These are phyloP conservation scores for Tuber indicum DNA, from an alignment of 495 filamentous ascomycete genomes.

Conservation along the genomic window DNA sequence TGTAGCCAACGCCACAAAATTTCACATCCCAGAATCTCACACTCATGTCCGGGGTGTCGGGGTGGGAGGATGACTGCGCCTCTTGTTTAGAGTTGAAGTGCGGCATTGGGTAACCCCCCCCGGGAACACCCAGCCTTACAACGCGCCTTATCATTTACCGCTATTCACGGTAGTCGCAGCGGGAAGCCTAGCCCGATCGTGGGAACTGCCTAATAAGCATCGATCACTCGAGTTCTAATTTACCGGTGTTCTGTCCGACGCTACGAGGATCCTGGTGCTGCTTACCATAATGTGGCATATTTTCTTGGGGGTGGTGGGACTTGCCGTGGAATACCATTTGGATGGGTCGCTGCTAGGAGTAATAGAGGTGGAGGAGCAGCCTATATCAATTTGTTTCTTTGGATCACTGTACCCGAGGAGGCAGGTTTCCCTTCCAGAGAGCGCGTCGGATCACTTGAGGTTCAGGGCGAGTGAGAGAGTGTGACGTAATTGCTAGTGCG, in stretches of 20 bases:
- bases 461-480: neutral
- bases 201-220: neutral
- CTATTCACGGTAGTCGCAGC: neutral
- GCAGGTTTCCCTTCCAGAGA: neutral
- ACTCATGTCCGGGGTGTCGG: neutral
- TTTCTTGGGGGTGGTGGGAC: neutral
- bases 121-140: neutral
- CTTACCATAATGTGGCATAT: neutral
- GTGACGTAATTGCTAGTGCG: neutral
- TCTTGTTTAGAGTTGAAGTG: neutral
- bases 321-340: neutral
- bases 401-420: neutral
- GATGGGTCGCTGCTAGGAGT: neutral
- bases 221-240: neutral
- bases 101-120: neutral
- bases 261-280: neutral
- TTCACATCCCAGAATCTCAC: neutral
- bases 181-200: neutral
- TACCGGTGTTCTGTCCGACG: neutral
- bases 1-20: neutral
- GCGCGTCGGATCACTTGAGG: neutral
- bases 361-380: neutral
- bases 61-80: neutral
- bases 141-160: neutral
- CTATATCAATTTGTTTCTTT: neutral